Conservation (phyloP, 495 filamentous ascomycete species). For the Jackrogersella multiformis region DNA sequence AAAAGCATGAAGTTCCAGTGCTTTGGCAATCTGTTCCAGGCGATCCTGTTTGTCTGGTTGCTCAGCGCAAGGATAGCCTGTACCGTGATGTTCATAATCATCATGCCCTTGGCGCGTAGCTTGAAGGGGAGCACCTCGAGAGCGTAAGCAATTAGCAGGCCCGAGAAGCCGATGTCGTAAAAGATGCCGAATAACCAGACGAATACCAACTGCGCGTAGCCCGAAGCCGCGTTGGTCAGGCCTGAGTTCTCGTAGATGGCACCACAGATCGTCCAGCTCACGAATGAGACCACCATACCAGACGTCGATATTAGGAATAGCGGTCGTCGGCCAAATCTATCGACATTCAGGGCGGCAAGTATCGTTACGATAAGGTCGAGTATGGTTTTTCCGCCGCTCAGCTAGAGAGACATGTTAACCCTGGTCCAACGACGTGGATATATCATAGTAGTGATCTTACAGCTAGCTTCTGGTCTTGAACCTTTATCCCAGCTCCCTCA, state of each 20-base stretch:
- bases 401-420: constrained; percentile 32
- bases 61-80: constrained; percentile 68
- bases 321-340: constrained; percentile 65
- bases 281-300: constrained; percentile 62
- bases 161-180: constrained; percentile 69
- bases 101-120: constrained; percentile 75
- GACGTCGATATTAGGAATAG: constrained; percentile 63
- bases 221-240: constrained; percentile 52
- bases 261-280: constrained; percentile 65
- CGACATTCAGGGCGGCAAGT: constrained; percentile 64
- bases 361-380: constrained; percentile 65
- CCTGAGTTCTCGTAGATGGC: constrained; percentile 60
- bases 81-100: constrained; percentile 69
- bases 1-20: constrained; percentile 71
- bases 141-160: constrained; percentile 70
- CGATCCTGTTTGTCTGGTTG: constrained; percentile 69
- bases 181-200: constrained; percentile 70
- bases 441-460: constrained; percentile 46
- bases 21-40: constrained; percentile 62
- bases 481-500: constrained; percentile 59
- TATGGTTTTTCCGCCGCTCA: constrained; percentile 62
- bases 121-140: constrained; percentile 74
- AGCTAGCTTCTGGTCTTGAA: constrained; percentile 63
- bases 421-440: neutral
- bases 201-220: constrained; percentile 64